These are phyloP conservation scores for Boletus sp. DNA, from an alignment of 768 basidiomycete genomes.

Conservation along the genomic window DNA sequence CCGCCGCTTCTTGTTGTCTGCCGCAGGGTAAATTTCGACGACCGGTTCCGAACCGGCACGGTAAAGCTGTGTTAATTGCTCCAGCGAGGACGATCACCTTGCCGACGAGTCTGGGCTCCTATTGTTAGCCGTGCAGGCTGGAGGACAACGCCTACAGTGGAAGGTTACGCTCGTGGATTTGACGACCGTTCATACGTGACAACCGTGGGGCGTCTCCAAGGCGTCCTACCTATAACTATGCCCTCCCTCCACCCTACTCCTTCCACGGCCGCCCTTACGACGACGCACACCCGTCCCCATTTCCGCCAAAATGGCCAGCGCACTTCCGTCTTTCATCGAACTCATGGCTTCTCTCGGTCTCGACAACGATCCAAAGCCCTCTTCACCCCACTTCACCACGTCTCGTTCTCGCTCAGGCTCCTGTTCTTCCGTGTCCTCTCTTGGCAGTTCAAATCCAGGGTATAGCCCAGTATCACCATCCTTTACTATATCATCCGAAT, in stretches of 20 bases:
- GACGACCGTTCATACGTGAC: constrained; percentile 34
- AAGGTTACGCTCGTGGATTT: constrained; percentile 26
- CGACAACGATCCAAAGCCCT: constrained; percentile 42
- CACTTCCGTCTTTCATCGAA: constrained; percentile 84
- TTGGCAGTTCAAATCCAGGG: constrained; percentile 35
- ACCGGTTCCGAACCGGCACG: constrained; percentile 16
- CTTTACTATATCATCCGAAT: constrained; percentile 34
- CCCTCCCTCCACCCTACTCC: constrained; percentile 13
- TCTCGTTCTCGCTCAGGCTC: constrained; percentile 38
- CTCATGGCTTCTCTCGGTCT: constrained; percentile 83
- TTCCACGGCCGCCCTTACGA: constrained; percentile 16
- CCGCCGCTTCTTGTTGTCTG: background rate
- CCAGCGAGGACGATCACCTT: constrained; percentile 45
- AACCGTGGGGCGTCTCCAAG: constrained; percentile 39
- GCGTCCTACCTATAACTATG: constrained; percentile 30
- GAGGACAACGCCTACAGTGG: constrained; percentile 21
- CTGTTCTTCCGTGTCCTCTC: constrained; percentile 45
- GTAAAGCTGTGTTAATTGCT: constrained; percentile 18
- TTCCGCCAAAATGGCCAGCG: constrained; percentile 48
- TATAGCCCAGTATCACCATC: constrained; percentile 32
- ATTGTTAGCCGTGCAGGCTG: constrained; percentile 34
- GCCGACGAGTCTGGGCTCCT: constrained; percentile 55
- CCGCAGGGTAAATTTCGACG: background rate
- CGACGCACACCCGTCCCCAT: constrained; percentile 24
- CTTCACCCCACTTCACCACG: constrained; percentile 26